Evolutionary conservation across 2,329 filamentous ascomycete species (phyloP).

Genomic region (Curvularia verruculosa): DNA sequence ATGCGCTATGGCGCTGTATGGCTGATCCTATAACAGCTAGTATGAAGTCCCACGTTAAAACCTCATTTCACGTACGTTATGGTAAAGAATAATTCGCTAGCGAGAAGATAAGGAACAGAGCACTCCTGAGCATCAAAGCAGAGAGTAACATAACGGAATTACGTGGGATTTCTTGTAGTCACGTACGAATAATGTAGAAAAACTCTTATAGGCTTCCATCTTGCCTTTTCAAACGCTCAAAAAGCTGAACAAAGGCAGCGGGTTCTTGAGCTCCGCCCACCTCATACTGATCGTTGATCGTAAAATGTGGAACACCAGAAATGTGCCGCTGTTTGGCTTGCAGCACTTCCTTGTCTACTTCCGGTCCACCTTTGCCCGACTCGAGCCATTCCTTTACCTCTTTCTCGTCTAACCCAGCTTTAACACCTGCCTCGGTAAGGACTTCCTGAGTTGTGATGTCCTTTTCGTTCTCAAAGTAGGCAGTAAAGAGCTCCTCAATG

Average conservation of each 20-base stretch:
- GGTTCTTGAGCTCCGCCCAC: conserved; percentile 76
- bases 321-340: conserved; percentile 58
- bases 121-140: too few species aligned
- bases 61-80: background rate
- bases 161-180: background rate
- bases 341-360: conserved; percentile 56
- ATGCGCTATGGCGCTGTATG: background rate
- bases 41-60: background rate
- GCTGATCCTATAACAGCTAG: background rate
- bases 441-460: conserved; percentile 54
- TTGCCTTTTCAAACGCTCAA: conserved; percentile 64
- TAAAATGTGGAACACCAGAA: conserved; percentile 75
- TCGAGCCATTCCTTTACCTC: conserved; percentile 54
- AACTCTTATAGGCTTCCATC: conserved; percentile 29
- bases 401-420: conserved; percentile 52
- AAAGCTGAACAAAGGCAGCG: conserved; percentile 68
- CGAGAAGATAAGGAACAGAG: background rate
- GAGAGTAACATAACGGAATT: background rate
- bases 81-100: background rate
- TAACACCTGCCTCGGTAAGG: conserved; percentile 50
- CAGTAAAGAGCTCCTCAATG: conserved; percentile 49
- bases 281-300: conserved; percentile 70
- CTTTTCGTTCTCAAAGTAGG: conserved; percentile 57
- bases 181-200: too few species aligned
- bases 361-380: conserved; percentile 51